Percentiles rank a stretch among this genome's conserved stretches.
Evolutionary conservation across 805 yeast genomes (phyloP).

Genomic region (Candida anglica): DNA sequence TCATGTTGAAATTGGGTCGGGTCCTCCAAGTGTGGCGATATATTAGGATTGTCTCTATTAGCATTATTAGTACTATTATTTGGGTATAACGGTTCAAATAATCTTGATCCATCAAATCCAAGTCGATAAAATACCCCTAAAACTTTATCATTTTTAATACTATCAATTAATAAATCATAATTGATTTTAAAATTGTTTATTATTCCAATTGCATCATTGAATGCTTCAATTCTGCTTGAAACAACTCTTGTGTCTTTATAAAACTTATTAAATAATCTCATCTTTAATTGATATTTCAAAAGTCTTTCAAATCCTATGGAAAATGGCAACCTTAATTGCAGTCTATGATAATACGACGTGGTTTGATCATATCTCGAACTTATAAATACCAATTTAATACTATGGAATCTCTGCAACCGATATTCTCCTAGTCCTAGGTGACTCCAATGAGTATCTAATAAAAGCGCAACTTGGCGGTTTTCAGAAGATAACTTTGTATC

Average conservation of each 20-base stretch:
- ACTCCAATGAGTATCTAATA: conserved; percentile 12
- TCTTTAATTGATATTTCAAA: conserved; percentile 11
- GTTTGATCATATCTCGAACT: conserved; percentile 11
- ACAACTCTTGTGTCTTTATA: conserved; percentile 5
- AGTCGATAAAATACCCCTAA: conserved; percentile 6
- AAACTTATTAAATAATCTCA: conserved; percentile 9
- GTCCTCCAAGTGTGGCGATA: background rate
- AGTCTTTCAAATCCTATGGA: conserved; percentile 15
- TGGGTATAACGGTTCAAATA: conserved; percentile 3
- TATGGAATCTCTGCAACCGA: conserved; percentile 7
- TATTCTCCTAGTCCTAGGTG: conserved; percentile 8
- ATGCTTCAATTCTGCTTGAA: background rate
- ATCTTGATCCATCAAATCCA: conserved; percentile 6
- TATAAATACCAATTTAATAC: conserved; percentile 12
- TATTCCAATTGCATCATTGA: conserved; percentile 6
- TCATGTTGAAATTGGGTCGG: background rate
- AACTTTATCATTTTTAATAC: conserved; percentile 5
- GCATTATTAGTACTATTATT: background rate
- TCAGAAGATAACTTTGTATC: conserved; percentile 10
- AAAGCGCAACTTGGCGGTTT: conserved; percentile 11
- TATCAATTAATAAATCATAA: conserved; percentile 8
- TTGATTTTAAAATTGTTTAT: conserved; percentile 5
- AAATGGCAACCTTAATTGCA: conserved; percentile 8
- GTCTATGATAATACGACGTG: conserved; percentile 8
- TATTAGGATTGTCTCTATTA: background rate